Evolutionary conservation across 768 basidiomycete species (phyloP).

Genomic region (Dentipellis fragilis): DNA sequence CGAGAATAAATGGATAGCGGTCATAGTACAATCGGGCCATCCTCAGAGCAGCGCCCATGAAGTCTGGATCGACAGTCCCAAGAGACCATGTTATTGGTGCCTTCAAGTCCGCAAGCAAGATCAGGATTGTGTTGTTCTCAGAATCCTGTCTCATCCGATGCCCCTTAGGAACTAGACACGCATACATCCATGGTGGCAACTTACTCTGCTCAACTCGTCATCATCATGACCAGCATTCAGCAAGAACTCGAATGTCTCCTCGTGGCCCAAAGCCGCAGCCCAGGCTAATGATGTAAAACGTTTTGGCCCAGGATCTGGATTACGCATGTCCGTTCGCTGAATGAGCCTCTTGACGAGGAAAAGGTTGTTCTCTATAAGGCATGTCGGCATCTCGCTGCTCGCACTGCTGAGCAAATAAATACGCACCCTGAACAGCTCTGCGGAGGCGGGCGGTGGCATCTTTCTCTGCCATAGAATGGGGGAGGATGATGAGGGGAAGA

Average conservation of each 20-base stretch:
- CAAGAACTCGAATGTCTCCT: constrained; percentile 91
- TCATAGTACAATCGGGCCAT: constrained; percentile 87
- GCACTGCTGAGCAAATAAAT: neutral
- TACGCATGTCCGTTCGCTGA: constrained; percentile 81
- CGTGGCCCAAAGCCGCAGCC: constrained; percentile 81
- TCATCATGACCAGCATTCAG: constrained; percentile 85
- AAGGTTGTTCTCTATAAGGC: constrained; percentile 76
- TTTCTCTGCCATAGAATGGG: constrained; percentile 64
- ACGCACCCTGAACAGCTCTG: constrained; percentile 68
- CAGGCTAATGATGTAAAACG: constrained; percentile 86
- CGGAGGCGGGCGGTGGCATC: constrained; percentile 67
- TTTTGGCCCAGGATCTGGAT: constrained; percentile 68
- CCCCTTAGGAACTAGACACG: neutral
- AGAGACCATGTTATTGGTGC: constrained; percentile 40
- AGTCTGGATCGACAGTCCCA: constrained; percentile 43
- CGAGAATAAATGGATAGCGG: constrained; percentile 76
- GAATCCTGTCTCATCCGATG: constrained; percentile 48
- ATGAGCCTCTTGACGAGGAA: constrained; percentile 85
- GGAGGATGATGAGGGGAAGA: constrained; percentile 12
- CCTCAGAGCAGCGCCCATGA: constrained; percentile 62
- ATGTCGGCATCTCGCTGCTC: neutral
- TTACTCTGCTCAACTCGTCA: constrained; percentile 80
- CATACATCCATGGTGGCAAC: constrained; percentile 18
- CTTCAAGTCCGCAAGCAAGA: constrained; percentile 80
- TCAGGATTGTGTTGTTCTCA: constrained; percentile 88